Conservation (phyloP, 2,329 filamentous ascomycete species). For the Ascochyta pisi region DNA sequence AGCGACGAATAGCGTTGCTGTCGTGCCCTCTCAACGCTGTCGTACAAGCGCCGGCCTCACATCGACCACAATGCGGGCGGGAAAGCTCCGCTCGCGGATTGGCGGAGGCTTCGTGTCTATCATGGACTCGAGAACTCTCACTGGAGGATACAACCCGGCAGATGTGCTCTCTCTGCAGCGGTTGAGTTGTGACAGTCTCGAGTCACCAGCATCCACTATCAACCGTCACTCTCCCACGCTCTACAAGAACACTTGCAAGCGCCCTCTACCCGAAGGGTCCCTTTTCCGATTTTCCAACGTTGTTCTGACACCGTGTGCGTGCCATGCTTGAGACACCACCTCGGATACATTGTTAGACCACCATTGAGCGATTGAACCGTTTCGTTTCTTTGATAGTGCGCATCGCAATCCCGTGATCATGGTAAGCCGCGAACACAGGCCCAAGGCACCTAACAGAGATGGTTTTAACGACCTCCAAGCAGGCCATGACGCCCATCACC, state of each 20-base stretch:
- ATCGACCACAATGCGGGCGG: slow-evolving; percentile 37
- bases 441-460: slow-evolving; percentile 16
- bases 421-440: slow-evolving; percentile 34
- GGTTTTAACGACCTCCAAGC: slow-evolving; percentile 42
- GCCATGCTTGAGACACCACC: slow-evolving; percentile 38
- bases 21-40: slow-evolving; percentile 36
- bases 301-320: slow-evolving; percentile 40
- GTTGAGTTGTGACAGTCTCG: slow-evolving; percentile 38
- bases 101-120: slow-evolving; percentile 31
- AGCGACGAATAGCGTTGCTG: slow-evolving; percentile 40
- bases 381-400: slow-evolving; percentile 24
- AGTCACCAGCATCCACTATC: slow-evolving; percentile 42
- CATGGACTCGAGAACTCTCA: slow-evolving; percentile 33
- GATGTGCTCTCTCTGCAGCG: slow-evolving; percentile 46
- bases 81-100: slow-evolving; percentile 38
- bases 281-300: slow-evolving; percentile 46
- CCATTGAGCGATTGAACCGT: slow-evolving; percentile 22
- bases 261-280: slow-evolving; percentile 52
- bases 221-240: slow-evolving; percentile 39
- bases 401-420: slow-evolving; percentile 41
- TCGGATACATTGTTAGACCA: slow-evolving; percentile 32
- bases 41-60: slow-evolving; percentile 44
- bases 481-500: slow-evolving; percentile 55
- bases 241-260: slow-evolving; percentile 54
- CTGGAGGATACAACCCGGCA: slow-evolving; percentile 36